phyloP scores from a whole-genome alignment of 257 asterid species.

The Solanum piurae region DNA sequence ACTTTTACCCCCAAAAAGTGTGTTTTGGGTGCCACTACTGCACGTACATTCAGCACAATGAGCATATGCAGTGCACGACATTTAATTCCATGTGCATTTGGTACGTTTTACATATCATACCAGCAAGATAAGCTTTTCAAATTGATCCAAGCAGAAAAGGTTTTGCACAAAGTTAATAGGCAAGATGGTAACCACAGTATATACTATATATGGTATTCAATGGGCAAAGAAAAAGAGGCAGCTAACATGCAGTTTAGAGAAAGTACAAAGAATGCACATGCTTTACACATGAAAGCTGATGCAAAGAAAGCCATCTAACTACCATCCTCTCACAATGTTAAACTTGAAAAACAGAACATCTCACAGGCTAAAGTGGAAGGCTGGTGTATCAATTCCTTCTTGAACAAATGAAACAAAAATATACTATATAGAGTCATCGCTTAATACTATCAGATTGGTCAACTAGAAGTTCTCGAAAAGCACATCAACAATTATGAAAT shows the following conservation, averaged over 20 bases:
- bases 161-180: neutral
- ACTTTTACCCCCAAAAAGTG: neutral
- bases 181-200: neutral
- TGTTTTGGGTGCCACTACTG: neutral
- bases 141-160: neutral
- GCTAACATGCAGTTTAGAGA: neutral
- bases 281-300: neutral
- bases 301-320: neutral
- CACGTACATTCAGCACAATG: neutral
- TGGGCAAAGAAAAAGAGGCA: neutral
- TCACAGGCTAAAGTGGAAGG: neutral
- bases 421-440: neutral
- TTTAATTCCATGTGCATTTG: neutral
- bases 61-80: neutral
- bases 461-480: neutral
- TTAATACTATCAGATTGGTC: neutral
- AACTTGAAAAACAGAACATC: neutral
- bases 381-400: neutral
- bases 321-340: neutral
- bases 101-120: neutral
- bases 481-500: neutral
- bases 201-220: neutral
- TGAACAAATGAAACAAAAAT: neutral
- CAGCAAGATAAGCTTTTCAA: neutral
- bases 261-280: neutral